Evolutionary conservation across 768 basidiomycete genomes (phyloP).

Genomic region (Boletus fagicola): DNA sequence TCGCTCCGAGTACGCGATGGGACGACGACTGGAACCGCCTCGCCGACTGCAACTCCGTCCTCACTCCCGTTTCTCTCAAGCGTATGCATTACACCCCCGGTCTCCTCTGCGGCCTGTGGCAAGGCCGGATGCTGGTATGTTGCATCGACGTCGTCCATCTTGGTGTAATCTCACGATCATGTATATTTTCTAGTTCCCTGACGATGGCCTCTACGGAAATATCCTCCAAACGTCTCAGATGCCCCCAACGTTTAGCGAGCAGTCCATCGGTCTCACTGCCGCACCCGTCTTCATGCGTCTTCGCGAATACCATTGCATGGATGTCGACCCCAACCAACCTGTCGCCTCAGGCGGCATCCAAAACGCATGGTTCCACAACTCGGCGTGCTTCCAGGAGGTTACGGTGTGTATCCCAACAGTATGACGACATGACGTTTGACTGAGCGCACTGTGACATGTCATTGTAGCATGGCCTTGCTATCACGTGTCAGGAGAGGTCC

Average conservation of each 20-base stretch:
- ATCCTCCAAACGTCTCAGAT: slow-evolving; percentile 25
- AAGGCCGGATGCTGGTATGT: slow-evolving; percentile 61
- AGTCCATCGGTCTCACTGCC: slow-evolving; percentile 36
- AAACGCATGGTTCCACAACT: slow-evolving; percentile 41
- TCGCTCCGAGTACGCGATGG: slow-evolving; percentile 43
- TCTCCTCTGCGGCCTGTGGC: slow-evolving; percentile 54
- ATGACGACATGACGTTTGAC: slow-evolving; percentile 1
- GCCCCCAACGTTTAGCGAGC: slow-evolving; percentile 35
- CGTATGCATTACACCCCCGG: slow-evolving; percentile 48
- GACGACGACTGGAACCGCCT: slow-evolving; percentile 61
- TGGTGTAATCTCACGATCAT: neutral
- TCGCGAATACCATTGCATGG: slow-evolving; percentile 50
- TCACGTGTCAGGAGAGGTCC: slow-evolving; percentile 23
- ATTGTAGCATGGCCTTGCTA: slow-evolving; percentile 22
- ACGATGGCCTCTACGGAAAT: slow-evolving; percentile 13
- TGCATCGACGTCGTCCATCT: neutral
- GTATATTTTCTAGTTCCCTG: slow-evolving; percentile 17
- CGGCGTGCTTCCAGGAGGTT: slow-evolving; percentile 14
- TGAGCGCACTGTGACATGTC: neutral
- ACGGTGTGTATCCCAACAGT: slow-evolving; percentile 24
- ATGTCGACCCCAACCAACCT: slow-evolving; percentile 36
- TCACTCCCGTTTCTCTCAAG: slow-evolving; percentile 26
- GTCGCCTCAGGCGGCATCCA: slow-evolving; percentile 36
- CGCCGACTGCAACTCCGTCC: slow-evolving; percentile 44
- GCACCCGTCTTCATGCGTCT: slow-evolving; percentile 60